Evolutionary conservation across 495 filamentous ascomycete genomes (phyloP).

Genomic region (Penicillium roqueforti): DNA sequence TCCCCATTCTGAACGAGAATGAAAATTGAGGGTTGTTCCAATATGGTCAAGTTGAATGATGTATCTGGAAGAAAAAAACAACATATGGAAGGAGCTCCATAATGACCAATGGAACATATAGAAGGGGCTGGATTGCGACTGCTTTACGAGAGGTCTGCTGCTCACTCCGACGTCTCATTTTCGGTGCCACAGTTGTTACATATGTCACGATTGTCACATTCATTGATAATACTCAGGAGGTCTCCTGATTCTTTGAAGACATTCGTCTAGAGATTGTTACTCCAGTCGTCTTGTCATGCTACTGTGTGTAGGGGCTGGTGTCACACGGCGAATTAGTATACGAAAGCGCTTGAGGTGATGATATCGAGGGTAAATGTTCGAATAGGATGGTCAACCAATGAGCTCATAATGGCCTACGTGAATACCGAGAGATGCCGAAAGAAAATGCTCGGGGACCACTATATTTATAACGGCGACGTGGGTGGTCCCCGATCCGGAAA

Average conservation of each 20-base stretch:
- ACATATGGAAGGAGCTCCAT: background rate
- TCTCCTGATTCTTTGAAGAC: background rate
- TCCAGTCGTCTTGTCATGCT: background rate
- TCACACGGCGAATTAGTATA: background rate
- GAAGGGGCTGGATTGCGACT: background rate
- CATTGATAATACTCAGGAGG: background rate
- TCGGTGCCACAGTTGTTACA: background rate
- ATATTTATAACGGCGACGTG: background rate
- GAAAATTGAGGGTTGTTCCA: background rate
- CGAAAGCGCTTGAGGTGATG: background rate
- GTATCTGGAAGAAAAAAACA: background rate
- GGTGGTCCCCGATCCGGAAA: slow-evolving; percentile 21
- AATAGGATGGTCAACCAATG: background rate
- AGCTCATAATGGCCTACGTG: background rate
- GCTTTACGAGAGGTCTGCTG: background rate
- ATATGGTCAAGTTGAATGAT: no score
- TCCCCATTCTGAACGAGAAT: slow-evolving; percentile 8
- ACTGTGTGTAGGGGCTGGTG: background rate
- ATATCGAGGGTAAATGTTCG: background rate
- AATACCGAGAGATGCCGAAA: slow-evolving; percentile 7
- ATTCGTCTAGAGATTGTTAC: background rate
- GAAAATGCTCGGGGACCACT: slow-evolving; percentile 15
- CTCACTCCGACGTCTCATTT: background rate
- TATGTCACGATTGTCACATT: background rate
- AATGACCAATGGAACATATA: background rate